These are phyloP conservation scores for Tulasnella sp. DNA, from an alignment of 768 basidiomycete genomes.

Conservation along the genomic window DNA sequence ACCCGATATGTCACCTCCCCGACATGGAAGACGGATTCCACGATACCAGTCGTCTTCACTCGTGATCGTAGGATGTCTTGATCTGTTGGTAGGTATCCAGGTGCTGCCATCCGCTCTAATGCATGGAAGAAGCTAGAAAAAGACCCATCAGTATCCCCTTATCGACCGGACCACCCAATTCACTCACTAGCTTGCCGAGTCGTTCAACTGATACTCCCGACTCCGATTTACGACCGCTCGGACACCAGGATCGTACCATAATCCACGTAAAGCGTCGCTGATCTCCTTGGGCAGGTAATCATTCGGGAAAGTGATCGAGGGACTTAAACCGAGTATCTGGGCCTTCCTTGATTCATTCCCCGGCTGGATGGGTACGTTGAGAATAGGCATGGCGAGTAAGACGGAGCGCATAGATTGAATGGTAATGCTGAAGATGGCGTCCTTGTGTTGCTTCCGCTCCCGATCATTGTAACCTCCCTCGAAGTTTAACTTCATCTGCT, in stretches of 20 bases:
- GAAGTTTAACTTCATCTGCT: constrained; percentile 97
- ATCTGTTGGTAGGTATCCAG: constrained; percentile 34
- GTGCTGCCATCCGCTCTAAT: constrained; percentile 28
- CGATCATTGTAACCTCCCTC: constrained; percentile 81
- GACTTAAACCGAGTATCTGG: constrained; percentile 55
- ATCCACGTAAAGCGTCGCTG: constrained; percentile 61
- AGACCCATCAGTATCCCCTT: neutral
- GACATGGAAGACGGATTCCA: constrained; percentile 39
- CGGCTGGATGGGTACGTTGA: constrained; percentile 64
- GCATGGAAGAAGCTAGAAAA: constrained; percentile 9
- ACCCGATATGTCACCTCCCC: constrained; percentile 90
- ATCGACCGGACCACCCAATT: neutral
- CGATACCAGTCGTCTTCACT: constrained; percentile 41
- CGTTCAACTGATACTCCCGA: constrained; percentile 94
- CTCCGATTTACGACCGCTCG: constrained; percentile 72
- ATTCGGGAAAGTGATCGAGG: constrained; percentile 67
- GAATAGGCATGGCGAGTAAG: constrained; percentile 82
- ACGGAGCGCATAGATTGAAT: constrained; percentile 93
- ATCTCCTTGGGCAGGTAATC: constrained; percentile 66
- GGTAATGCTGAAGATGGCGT: constrained; percentile 89
- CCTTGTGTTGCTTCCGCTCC: constrained; percentile 87
- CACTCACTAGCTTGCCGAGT: constrained; percentile 76
- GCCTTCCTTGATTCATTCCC: constrained; percentile 57
- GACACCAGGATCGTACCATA: constrained; percentile 78
- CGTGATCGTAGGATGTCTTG: constrained; percentile 39